These are phyloP conservation scores for Hymenoscyphus infarciens DNA, from an alignment of 2,329 filamentous ascomycete species.

Conservation along the genomic window DNA sequence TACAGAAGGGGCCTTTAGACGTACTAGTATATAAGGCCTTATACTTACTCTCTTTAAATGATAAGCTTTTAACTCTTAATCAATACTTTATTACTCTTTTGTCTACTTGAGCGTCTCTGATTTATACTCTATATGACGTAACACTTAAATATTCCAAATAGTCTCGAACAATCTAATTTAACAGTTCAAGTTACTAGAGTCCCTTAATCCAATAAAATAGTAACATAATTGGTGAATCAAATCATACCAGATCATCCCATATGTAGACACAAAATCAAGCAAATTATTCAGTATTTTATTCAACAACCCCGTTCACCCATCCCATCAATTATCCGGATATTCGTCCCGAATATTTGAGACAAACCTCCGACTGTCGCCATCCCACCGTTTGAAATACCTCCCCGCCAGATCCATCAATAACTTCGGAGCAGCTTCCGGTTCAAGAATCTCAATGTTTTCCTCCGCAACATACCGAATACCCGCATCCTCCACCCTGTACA, in stretches of 20 bases:
- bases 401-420: conserved; percentile 69
- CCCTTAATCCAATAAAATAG: neutral
- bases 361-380: conserved; percentile 62
- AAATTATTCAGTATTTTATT: neutral
- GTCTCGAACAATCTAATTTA: no score
- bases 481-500: conserved; percentile 58
- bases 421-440: conserved; percentile 48
- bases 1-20: no score
- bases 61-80: no score
- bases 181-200: neutral
- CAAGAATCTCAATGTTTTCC: conserved; percentile 70
- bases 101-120: no score
- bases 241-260: neutral
- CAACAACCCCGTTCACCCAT: neutral
- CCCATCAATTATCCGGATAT: conserved; percentile 73
- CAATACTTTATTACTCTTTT: no score
- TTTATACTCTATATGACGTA: no score
- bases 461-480: conserved; percentile 73
- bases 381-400: conserved; percentile 85
- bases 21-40: no score
- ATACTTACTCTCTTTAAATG: no score
- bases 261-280: no score
- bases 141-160: no score
- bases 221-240: neutral
- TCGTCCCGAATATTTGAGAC: conserved; percentile 79